phyloP scores from a whole-genome alignment of 2,329 filamentous ascomycete species.

The Botrytis fragariae region DNA sequence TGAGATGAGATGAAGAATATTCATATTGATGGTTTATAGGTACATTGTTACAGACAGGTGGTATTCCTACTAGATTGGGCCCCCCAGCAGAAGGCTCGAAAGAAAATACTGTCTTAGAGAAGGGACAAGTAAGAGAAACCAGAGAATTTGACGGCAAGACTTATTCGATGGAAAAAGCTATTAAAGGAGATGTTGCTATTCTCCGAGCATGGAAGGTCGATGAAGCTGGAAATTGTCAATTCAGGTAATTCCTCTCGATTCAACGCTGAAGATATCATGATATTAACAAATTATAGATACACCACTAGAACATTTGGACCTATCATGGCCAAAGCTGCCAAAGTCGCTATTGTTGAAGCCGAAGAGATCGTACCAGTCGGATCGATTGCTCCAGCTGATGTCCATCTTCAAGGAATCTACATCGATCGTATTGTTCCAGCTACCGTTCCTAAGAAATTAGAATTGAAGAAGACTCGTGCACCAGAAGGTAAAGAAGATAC shows the following conservation, averaged over 20 bases:
- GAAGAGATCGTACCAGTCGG: slow-evolving; percentile 77
- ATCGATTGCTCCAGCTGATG: slow-evolving; percentile 66
- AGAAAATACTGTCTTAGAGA: slow-evolving; percentile 51
- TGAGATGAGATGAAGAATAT: too few species aligned
- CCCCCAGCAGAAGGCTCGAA: slow-evolving; percentile 44
- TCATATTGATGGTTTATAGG: slow-evolving; percentile 38
- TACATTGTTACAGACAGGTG: slow-evolving; percentile 64
- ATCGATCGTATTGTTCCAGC: slow-evolving; percentile 77
- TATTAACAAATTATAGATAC: slow-evolving; percentile 41
- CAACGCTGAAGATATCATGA: slow-evolving; percentile 31
- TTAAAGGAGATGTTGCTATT: slow-evolving; percentile 74
- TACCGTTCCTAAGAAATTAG: slow-evolving; percentile 68
- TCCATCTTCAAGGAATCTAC: slow-evolving; percentile 78
- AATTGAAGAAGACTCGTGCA: slow-evolving; percentile 59
- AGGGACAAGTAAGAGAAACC: slow-evolving; percentile 64
- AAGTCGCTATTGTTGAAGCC: slow-evolving; percentile 75
- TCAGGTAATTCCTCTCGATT: slow-evolving; percentile 9
- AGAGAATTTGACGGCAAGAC: slow-evolving; percentile 69
- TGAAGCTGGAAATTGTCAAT: slow-evolving; percentile 67
- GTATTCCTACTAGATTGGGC: slow-evolving; percentile 64
- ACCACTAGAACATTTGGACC: slow-evolving; percentile 72
- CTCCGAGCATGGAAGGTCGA: slow-evolving; percentile 75
- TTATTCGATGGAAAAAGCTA: slow-evolving; percentile 74
- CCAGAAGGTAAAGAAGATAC: slow-evolving; percentile 74
- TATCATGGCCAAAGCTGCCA: slow-evolving; percentile 78